Conservation (phyloP, 768 basidiomycete genomes). For the Suillus subaureus region DNA sequence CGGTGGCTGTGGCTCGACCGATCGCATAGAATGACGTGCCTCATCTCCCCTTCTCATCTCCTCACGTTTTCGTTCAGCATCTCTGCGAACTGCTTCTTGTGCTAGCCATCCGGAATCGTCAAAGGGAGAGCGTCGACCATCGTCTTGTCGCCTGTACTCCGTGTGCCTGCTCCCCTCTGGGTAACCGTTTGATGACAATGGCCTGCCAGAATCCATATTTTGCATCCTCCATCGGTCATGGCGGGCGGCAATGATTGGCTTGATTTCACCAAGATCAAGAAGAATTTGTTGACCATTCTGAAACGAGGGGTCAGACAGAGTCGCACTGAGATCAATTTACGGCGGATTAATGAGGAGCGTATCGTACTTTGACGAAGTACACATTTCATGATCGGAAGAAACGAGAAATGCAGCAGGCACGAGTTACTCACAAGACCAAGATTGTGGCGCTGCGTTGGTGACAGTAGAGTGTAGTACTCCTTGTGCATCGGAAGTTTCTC, state of each 20-base stretch:
- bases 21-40: conserved; percentile 31
- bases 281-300: conserved; percentile 81
- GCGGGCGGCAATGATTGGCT: conserved; percentile 61
- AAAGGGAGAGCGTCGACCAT: conserved; percentile 25
- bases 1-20: conserved; percentile 16
- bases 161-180: conserved; percentile 17
- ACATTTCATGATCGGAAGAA: conserved; percentile 11
- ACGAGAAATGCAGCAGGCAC: background rate
- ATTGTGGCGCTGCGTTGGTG: conserved; percentile 60
- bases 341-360: background rate
- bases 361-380: conserved; percentile 1
- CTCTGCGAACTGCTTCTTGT: conserved; percentile 34
- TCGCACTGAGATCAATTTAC: conserved; percentile 7
- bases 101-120: conserved; percentile 37
- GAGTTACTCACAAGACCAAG: conserved; percentile 62
- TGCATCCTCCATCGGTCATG: conserved; percentile 60
- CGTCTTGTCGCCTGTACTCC: conserved; percentile 23
- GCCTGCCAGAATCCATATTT: conserved; percentile 37
- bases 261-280: conserved; percentile 63
- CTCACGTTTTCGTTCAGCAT: conserved; percentile 35
- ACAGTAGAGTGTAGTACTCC: conserved; percentile 62
- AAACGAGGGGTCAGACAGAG: conserved; percentile 21
- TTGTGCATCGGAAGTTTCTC: conserved; percentile 77
- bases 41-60: conserved; percentile 41
- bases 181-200: conserved; percentile 20